A percentile compares a stretch with the other conserved stretches of the same genome.
Conservation (phyloP, 805 yeast genomes). For the Saccharomycopsis babjevae region DNA sequence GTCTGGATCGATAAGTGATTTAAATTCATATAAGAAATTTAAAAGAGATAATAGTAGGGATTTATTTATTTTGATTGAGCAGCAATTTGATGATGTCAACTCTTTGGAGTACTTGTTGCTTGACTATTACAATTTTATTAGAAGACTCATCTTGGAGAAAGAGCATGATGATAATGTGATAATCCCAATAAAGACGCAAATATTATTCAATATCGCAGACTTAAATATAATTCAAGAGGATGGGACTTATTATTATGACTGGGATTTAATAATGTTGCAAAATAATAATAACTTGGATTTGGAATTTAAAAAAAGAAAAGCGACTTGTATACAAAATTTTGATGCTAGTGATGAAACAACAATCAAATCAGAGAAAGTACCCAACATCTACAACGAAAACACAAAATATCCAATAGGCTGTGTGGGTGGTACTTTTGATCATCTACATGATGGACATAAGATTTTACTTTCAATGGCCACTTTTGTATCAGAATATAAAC, state of each 20-base stretch:
- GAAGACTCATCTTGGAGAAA: conserved; percentile 19
- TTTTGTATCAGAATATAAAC: conserved; percentile 40
- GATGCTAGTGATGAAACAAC: neutral
- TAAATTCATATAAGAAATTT: neutral
- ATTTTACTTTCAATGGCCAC: conserved; percentile 66
- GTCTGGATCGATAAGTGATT: neutral
- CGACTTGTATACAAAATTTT: neutral
- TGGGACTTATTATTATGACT: neutral
- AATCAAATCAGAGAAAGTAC: neutral
- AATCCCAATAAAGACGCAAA: conserved; percentile 16
- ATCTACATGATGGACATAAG: conserved; percentile 91
- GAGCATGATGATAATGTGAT: neutral
- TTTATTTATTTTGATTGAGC: conserved; percentile 24
- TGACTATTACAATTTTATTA: conserved; percentile 24
- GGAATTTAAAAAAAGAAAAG: neutral
- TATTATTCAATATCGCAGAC: conserved; percentile 15
- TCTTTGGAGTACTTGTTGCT: conserved; percentile 26
- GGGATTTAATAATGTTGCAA: conserved; percentile 1
- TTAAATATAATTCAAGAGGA: neutral
- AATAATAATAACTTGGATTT: neutral
- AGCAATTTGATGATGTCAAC: conserved; percentile 21
- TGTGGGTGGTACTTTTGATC: conserved; percentile 96
- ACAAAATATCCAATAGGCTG: conserved; percentile 33
- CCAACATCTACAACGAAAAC: neutral
- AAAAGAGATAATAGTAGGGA: neutral